Conservation (phyloP, 495 filamentous ascomycete species). For the Xylaria nigripes region DNA sequence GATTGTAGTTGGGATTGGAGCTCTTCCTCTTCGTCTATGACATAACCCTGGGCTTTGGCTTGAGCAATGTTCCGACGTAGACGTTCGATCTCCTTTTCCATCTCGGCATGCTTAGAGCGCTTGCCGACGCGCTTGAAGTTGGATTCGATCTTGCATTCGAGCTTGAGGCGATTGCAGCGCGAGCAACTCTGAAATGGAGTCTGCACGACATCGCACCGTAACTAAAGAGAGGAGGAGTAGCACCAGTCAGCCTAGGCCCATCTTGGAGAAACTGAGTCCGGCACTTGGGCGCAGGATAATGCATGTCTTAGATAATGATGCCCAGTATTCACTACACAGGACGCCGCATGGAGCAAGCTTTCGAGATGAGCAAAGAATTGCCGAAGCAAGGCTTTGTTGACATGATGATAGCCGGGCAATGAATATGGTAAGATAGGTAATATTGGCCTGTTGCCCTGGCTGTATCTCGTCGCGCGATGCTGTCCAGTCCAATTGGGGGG, state of each 20-base stretch:
- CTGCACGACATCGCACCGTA: slow-evolving; percentile 85
- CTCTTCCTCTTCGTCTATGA: slow-evolving; percentile 44
- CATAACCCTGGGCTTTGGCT: slow-evolving; percentile 43
- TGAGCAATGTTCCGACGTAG: slow-evolving; percentile 39
- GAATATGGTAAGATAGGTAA: neutral
- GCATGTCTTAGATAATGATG: neutral
- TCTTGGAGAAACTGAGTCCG: neutral
- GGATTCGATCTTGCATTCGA: slow-evolving; percentile 85
- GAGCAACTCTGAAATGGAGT: slow-evolving; percentile 75
- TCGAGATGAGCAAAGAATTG: neutral
- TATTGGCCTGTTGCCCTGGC: neutral
- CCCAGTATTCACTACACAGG: neutral
- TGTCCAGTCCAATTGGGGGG: neutral
- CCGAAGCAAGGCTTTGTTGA: neutral
- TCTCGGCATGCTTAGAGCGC: slow-evolving; percentile 82
- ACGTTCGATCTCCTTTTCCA: slow-evolving; percentile 75
- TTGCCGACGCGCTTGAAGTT: slow-evolving; percentile 93
- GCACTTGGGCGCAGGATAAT: neutral
- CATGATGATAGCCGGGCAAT: neutral
- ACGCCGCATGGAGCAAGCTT: slow-evolving; percentile 1
- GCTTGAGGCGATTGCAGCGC: slow-evolving; percentile 74
- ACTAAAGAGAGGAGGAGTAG: slow-evolving; percentile 35
- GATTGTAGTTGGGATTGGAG: slow-evolving; percentile 47
- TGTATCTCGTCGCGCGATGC: neutral
- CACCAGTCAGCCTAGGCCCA: slow-evolving; percentile 4